These are phyloP conservation scores for Choiromyces venosus DNA, from an alignment of 495 filamentous ascomycete genomes.

Conservation along the genomic window DNA sequence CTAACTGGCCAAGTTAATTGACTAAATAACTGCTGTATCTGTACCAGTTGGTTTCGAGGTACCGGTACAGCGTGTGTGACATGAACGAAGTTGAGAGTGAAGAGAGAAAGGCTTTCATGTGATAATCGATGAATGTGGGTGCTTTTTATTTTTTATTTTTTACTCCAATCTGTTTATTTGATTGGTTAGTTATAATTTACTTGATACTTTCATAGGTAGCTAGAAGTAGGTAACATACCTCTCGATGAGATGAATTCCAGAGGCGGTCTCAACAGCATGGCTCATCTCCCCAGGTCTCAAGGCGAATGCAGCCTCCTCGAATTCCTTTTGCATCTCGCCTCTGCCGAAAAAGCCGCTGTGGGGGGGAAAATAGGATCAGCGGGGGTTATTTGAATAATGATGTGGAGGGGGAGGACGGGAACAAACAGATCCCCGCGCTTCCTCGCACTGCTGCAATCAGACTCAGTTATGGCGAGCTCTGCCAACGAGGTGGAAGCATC, in stretches of 20 bases:
- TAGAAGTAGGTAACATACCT: conserved; percentile 55
- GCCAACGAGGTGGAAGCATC: conserved; percentile 61
- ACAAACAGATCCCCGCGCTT: conserved; percentile 86
- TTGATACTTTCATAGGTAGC: too few species aligned
- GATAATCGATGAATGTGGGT: background rate
- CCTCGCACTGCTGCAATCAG: conserved; percentile 88
- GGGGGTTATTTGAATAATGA: background rate
- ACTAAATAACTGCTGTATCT: too few species aligned
- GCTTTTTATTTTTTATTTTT: background rate
- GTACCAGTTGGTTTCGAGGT: background rate
- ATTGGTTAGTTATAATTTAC: background rate
- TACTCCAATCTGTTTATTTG: background rate
- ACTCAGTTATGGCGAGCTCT: conserved; percentile 78
- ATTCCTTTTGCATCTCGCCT: conserved; percentile 98
- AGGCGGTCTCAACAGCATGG: conserved; percentile 80
- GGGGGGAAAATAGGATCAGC: conserved; percentile 12
- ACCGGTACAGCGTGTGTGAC: background rate
- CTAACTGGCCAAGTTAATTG: background rate
- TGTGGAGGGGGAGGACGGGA: background rate
- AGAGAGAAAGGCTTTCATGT: background rate
- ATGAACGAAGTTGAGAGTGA: background rate
- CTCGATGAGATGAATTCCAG: conserved; percentile 91
- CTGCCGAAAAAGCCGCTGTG: conserved; percentile 78
- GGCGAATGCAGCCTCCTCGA: conserved; percentile 88
- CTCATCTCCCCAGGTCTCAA: conserved; percentile 81